phyloP scores from a whole-genome alignment of 2,329 filamentous ascomycete genomes.

The Teratosphaeria zuluensis region DNA sequence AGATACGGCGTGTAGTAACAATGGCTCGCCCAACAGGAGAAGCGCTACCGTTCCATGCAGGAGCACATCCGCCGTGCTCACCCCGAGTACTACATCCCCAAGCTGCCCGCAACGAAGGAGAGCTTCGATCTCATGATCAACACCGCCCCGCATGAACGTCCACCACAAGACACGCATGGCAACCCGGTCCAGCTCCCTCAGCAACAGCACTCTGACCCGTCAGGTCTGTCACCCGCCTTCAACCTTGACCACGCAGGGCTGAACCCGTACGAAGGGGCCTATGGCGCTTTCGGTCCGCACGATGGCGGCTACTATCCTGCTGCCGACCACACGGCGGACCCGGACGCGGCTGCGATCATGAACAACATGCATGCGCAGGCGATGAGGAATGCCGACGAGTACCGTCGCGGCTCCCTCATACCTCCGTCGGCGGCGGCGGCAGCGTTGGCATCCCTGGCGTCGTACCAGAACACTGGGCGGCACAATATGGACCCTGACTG shows the following conservation, averaged over 20 bases:
- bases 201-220: constrained; percentile 22
- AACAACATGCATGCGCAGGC: constrained; percentile 48
- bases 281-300: constrained; percentile 31
- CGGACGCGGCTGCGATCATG: constrained; percentile 48
- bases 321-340: constrained; percentile 52
- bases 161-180: constrained; percentile 38
- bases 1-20: constrained; percentile 17
- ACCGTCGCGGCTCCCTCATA: constrained; percentile 52
- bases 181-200: constrained; percentile 14
- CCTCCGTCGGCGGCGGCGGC: constrained; percentile 71
- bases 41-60: constrained; percentile 96
- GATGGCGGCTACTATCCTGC: constrained; percentile 30
- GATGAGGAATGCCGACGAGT: constrained; percentile 56
- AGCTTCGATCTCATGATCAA: constrained; percentile 96
- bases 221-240: constrained; percentile 28
- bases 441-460: constrained; percentile 68
- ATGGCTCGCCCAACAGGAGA: constrained; percentile 54
- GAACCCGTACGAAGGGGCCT: constrained; percentile 28
- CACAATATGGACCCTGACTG: constrained; percentile 41
- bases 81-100: constrained; percentile 93
- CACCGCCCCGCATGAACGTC: constrained; percentile 67
- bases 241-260: constrained; percentile 22
- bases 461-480: constrained; percentile 64
- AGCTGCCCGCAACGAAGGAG: constrained; percentile 94
- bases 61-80: constrained; percentile 97